Percentiles rank a stretch among this genome's conserved stretches.
phyloP scores from a whole-genome alignment of 208 protist genomes.

The Naegleria lovaniensis region DNA sequence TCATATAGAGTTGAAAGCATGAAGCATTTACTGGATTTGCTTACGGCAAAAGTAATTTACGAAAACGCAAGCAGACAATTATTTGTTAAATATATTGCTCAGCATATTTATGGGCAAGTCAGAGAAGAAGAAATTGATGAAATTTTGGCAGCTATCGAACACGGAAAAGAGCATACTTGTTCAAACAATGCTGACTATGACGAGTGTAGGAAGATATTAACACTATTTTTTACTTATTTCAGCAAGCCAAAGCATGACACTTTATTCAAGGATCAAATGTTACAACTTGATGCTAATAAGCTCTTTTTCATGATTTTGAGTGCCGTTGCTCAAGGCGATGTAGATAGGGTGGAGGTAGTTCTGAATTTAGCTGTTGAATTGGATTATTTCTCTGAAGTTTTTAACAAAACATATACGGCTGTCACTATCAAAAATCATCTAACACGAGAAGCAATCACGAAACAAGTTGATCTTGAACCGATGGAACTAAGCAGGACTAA shows the following conservation, averaged over 20 bases:
- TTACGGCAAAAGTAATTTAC: not conserved
- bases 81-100: not conserved
- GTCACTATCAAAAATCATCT: no score
- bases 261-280: not conserved
- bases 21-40: not conserved
- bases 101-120: not conserved
- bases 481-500: no score
- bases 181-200: not conserved
- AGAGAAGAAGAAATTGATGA: not conserved
- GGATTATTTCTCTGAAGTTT: no score
- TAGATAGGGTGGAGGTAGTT: no score
- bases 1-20: not conserved
- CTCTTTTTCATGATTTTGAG: not conserved
- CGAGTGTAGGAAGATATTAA: not conserved
- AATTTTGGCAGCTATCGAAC: not conserved
- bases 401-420: no score
- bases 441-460: no score
- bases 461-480: no score
- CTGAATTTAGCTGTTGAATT: no score
- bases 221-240: not conserved
- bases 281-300: not conserved
- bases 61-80: not conserved
- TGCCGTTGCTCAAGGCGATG: no score
- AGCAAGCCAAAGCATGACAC: not conserved
- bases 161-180: not conserved